Evolutionary conservation across 495 filamentous ascomycete species (phyloP).

Genomic region (Lasiosphaeria ovina): DNA sequence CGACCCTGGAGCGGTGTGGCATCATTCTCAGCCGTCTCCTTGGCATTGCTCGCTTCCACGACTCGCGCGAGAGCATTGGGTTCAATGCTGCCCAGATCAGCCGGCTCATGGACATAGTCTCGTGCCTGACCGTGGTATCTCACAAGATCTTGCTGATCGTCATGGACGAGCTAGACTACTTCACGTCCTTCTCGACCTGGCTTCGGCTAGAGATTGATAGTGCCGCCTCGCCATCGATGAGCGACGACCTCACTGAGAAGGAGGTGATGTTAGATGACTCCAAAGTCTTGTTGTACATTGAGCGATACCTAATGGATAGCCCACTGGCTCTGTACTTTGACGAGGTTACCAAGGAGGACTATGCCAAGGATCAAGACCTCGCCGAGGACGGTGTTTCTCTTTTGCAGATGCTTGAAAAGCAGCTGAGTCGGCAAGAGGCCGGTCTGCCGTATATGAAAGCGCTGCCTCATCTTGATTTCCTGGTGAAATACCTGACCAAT

Average conservation of each 20-base stretch:
- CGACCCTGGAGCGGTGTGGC: conserved; percentile 77
- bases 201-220: conserved; percentile 79
- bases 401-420: conserved; percentile 45
- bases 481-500: conserved; percentile 42
- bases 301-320: conserved; percentile 48
- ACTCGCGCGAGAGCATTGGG: conserved; percentile 62
- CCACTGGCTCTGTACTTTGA: conserved; percentile 44
- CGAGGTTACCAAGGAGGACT: conserved; percentile 29
- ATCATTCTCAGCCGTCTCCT: conserved; percentile 80
- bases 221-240: conserved; percentile 41
- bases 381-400: conserved; percentile 38
- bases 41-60: conserved; percentile 81
- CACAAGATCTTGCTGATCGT: conserved; percentile 70
- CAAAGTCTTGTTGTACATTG: conserved; percentile 53
- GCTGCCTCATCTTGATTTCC: conserved; percentile 43
- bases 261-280: conserved; percentile 53
- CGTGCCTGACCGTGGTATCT: conserved; percentile 69
- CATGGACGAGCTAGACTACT: conserved; percentile 76
- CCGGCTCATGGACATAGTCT: conserved; percentile 63
- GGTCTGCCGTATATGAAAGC: conserved; percentile 38
- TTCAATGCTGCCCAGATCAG: conserved; percentile 55
- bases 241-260: conserved; percentile 54
- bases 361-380: conserved; percentile 29
- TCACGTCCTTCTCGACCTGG: conserved; percentile 79
- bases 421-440: conserved; percentile 43